Conservation (phyloP, 352 stramenopile species). For the Pythium phragmiticola region DNA sequence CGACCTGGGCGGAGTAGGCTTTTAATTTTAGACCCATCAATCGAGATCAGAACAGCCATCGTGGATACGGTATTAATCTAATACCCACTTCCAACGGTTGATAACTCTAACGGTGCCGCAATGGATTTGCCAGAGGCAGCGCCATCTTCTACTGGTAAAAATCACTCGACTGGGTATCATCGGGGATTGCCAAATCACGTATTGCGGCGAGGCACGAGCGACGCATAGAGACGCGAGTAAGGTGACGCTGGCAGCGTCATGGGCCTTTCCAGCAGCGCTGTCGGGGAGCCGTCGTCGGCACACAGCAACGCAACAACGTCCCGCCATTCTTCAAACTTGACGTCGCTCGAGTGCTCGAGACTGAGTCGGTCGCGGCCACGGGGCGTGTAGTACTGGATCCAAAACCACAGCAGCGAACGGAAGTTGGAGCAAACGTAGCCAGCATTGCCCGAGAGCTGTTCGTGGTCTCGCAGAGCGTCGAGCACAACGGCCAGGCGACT, state of each 20-base stretch:
- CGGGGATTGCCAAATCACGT: not conserved
- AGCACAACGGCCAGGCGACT: constrained; percentile 72
- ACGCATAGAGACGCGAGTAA: constrained; percentile 64
- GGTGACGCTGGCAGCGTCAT: constrained; percentile 56
- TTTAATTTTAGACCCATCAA: not conserved
- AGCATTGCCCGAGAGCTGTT: constrained; percentile 59
- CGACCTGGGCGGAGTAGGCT: not conserved
- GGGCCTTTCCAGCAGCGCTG: constrained; percentile 66
- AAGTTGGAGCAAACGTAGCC: constrained; percentile 89
- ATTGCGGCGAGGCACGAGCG: constrained; percentile 9
- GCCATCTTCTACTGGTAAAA: not conserved
- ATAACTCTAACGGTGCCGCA: not conserved
- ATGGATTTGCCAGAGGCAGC: too few relatives aligned
- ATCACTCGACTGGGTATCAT: not conserved
- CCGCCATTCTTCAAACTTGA: constrained; percentile 94
- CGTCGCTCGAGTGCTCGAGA: constrained; percentile 94
- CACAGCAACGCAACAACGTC: constrained; percentile 89
- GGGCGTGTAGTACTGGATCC: constrained; percentile 95
- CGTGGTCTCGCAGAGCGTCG: constrained; percentile 59
- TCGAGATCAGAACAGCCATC: not conserved
- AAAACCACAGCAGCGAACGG: constrained; percentile 93
- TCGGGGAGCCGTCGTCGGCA: constrained; percentile 89
- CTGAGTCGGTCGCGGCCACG: constrained; percentile 91
- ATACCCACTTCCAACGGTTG: too few relatives aligned
- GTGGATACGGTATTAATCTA: too few relatives aligned